A percentile compares a stretch with the other conserved stretches of the same genome.
Evolutionary conservation across 1,139 yeast genomes (phyloP).

Genomic region (Candida pseudocylindracea): DNA sequence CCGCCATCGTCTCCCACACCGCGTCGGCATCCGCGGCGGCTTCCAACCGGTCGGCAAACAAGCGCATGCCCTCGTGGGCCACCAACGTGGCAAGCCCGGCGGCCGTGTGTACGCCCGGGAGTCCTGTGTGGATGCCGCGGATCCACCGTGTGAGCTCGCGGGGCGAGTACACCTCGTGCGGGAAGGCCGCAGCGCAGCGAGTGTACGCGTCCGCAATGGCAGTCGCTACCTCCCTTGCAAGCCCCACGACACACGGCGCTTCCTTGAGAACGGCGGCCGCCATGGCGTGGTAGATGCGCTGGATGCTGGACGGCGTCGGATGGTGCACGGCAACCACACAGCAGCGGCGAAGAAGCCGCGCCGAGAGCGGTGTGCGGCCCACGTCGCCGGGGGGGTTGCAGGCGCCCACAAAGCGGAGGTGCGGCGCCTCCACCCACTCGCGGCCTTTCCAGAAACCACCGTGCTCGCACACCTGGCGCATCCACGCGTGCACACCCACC

Average conservation of each 20-base stretch:
- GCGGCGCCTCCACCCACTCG: conserved; percentile 45
- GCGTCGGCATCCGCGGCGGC: conserved; percentile 19
- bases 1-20: conserved; percentile 23
- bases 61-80: conserved; percentile 73
- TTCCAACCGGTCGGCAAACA: conserved; percentile 56
- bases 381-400: conserved; percentile 79
- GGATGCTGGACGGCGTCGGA: conserved; percentile 44
- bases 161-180: conserved; percentile 51
- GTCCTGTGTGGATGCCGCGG: conserved; percentile 44
- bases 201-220: conserved; percentile 49
- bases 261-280: conserved; percentile 33
- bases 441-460: conserved; percentile 61
- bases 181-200: conserved; percentile 17
- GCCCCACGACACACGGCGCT: conserved; percentile 41
- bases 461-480: conserved; percentile 56
- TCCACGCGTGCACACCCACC: conserved; percentile 49
- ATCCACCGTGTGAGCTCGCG: conserved; percentile 84
- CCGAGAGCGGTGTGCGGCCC: conserved; percentile 39
- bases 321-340: conserved; percentile 58
- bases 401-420: conserved; percentile 78
- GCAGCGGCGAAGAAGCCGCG: conserved; percentile 51
- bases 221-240: conserved; percentile 24
- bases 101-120: conserved; percentile 13
- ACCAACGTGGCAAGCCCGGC: conserved; percentile 30
- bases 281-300: conserved; percentile 45